Percentiles rank a stretch among this genome's conserved stretches.
phyloP scores from a whole-genome alignment of 768 basidiomycete species.

The Ramaria sp. region DNA sequence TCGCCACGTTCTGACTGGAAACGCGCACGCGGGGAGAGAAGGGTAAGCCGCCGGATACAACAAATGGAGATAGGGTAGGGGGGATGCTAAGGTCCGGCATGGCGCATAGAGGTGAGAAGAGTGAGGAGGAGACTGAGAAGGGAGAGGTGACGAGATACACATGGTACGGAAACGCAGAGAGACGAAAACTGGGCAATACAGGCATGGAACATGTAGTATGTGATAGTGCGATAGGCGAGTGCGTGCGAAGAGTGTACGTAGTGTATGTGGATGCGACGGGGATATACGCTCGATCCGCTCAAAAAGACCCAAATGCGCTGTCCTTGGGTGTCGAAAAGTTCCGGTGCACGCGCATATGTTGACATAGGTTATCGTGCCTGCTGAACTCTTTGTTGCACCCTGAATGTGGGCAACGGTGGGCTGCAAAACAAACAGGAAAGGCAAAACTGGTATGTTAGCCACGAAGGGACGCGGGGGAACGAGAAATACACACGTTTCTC shows the following conservation, averaged over 20 bases:
- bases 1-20: background rate
- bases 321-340: background rate
- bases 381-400: conserved; percentile 66
- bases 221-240: too few species aligned
- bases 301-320: background rate
- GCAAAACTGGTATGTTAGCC: conserved; percentile 9
- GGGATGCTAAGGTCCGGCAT: background rate
- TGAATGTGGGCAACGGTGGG: conserved; percentile 59
- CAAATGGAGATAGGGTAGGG: background rate
- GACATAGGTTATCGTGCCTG: conserved; percentile 69
- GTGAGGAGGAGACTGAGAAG: background rate
- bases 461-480: conserved; percentile 12
- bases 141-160: background rate
- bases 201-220: background rate
- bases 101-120: background rate
- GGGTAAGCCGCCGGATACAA: background rate
- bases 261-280: background rate
- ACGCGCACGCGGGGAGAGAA: background rate
- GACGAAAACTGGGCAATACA: background rate
- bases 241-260: background rate
- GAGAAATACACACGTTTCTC: conserved; percentile 65
- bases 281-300: background rate
- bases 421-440: conserved; percentile 26
- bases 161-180: background rate
- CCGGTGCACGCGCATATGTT: conserved; percentile 62